Conservation (phyloP, 2,329 filamentous ascomycete species). For the Massarina eburnea region DNA sequence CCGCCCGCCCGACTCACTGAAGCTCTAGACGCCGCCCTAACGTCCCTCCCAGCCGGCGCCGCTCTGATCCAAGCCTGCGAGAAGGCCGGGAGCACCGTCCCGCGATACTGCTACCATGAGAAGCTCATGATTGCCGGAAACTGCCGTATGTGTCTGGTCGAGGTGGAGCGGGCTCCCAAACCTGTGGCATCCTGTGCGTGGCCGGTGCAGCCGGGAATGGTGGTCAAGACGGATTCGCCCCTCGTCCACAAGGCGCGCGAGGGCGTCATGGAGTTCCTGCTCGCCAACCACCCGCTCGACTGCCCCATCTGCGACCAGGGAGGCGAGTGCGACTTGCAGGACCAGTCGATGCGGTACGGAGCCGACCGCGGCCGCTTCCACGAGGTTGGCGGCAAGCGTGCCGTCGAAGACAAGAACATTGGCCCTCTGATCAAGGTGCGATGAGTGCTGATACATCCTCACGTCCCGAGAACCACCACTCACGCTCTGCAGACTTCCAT, state of each 20-base stretch:
- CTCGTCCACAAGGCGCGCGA: constrained; percentile 96
- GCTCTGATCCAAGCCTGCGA: constrained; percentile 99
- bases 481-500: constrained; percentile 72
- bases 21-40: constrained; percentile 28
- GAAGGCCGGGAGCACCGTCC: constrained; percentile 88
- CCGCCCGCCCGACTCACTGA: constrained; percentile 9
- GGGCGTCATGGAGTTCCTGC: constrained; percentile 97
- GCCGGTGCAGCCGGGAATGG: constrained; percentile 98
- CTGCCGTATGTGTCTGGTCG: constrained; percentile 99
- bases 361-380: constrained; percentile 96
- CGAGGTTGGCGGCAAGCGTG: constrained; percentile 92
- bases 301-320: constrained; percentile 98
- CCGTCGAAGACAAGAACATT: constrained; percentile 99
- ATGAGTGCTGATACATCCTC: neutral
- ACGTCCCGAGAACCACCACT: constrained; percentile 17
- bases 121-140: constrained; percentile 99
- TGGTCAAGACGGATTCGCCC: constrained; percentile 96
- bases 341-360: constrained; percentile 99
- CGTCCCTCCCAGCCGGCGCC: constrained; percentile 71
- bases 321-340: constrained; percentile 97
- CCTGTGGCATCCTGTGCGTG: constrained; percentile 97
- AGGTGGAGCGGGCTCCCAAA: constrained; percentile 95
- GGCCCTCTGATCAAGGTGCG: constrained; percentile 83
- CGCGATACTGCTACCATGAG: constrained; percentile 99
- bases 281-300: constrained; percentile 94